phyloP scores from a whole-genome alignment of 2,329 filamentous ascomycete species.

The Ascomycota sp. region DNA sequence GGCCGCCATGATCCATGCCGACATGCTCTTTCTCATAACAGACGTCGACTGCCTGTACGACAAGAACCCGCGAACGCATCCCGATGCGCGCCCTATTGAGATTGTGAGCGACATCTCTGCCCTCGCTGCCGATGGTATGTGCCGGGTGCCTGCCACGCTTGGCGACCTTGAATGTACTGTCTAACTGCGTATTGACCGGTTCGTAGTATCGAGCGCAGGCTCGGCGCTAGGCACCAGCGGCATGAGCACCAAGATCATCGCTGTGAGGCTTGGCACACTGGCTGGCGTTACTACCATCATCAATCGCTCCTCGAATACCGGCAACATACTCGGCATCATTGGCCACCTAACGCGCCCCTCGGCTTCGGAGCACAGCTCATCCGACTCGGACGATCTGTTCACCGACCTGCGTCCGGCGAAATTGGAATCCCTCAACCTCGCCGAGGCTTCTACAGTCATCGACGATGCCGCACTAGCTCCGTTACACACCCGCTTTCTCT shows the following conservation, averaged over 20 bases:
- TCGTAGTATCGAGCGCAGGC: slow-evolving; percentile 62
- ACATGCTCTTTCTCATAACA: slow-evolving; percentile 95
- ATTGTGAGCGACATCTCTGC: slow-evolving; percentile 76
- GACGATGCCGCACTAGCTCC: slow-evolving; percentile 17
- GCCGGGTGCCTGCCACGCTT: too few species aligned
- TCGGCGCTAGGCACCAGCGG: slow-evolving; percentile 82
- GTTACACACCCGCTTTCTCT: slow-evolving; percentile 82
- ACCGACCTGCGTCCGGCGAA: slow-evolving; percentile 18
- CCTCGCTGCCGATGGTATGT: slow-evolving; percentile 57
- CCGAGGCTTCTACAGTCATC: slow-evolving; percentile 5
- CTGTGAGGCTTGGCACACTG: slow-evolving; percentile 76
- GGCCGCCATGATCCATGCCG: slow-evolving; percentile 89
- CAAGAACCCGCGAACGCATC: slow-evolving; percentile 72
- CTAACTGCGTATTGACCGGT: slow-evolving; percentile 7
- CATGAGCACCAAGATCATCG: slow-evolving; percentile 95
- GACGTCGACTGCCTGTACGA: slow-evolving; percentile 96
- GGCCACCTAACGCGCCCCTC: slow-evolving; percentile 43
- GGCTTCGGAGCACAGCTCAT: slow-evolving; percentile 1
- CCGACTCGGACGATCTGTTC: slow-evolving; percentile 7
- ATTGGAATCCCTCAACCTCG: slow-evolving; percentile 20
- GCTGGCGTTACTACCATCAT: slow-evolving; percentile 93
- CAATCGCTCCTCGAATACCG: slow-evolving; percentile 79
- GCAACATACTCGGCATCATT: slow-evolving; percentile 78
- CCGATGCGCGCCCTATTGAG: slow-evolving; percentile 75
- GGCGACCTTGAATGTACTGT: too few species aligned